Base-by-base conservation (phyloP, 2,329 filamentous ascomycete species). In the Emergomyces pasteurianus region DNA sequence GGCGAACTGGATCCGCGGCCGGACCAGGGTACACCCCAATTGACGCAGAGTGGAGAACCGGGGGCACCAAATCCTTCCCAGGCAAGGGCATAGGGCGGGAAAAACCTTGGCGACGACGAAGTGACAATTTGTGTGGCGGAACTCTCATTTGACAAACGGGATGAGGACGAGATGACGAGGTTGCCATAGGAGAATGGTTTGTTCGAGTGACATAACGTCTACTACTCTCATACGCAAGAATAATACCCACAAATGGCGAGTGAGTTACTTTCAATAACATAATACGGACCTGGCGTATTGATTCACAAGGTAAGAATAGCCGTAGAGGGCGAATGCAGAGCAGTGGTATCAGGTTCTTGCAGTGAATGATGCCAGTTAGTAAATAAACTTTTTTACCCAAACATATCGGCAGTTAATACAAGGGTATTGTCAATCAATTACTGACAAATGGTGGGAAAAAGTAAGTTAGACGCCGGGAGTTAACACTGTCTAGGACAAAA, bases 211-310 rank as follows among this genome's bases (percentile, higher is more conserved):
- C 62, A 58, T 69, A 65, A 40, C 67, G 70, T 63, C 69, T 70
- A 61, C 70, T 72, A 60, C 70, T 69, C 66, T 77, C 83, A 68
- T 81, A 86, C n/a, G 74, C 71, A 75, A 80, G 80, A 60, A 86
- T 85, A 58, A 81, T 71, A 46, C 74, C 77, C 58, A 86, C 80
- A 65, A 81, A 80, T 16, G 83, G 82, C 54, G 80, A 71, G 71
- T 86, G 83, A 1, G 82, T 84, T 57, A 77, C 78, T 69, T 82
- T 83, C 62, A 86, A 78, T 53, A 85, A 70, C 49, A 83, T 68
- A 62, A 86, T 85, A 54, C 83, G 80, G 60, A 80, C 77, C 38
- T 76, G 77, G 58, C 83, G 78, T 60, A 84, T 74, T 60, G 75
- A 72, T 64, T 80, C 80, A 50, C 81, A 77, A n/a, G 82, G 77